A percentile compares a stretch with the other conserved stretches of the same genome.
Conservation (phyloP, 2,329 filamentous ascomycete genomes). For the Phaeosphaeria sp. region DNA sequence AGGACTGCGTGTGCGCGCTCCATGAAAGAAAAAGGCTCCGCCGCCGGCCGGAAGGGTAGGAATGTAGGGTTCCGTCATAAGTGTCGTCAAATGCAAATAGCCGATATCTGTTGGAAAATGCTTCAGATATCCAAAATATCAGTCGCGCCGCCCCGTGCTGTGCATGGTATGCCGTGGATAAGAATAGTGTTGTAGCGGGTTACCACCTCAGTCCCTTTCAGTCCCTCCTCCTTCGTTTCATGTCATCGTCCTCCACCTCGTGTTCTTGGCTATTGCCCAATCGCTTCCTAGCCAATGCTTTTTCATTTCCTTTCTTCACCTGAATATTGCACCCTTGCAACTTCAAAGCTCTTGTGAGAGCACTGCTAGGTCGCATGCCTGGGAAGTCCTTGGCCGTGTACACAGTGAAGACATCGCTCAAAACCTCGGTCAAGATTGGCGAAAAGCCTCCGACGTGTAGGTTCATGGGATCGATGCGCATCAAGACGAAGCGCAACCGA, state of each 20-base stretch:
- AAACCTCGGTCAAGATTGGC: constrained; percentile 58
- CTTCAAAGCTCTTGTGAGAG: constrained; percentile 75
- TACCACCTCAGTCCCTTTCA: constrained; percentile 40
- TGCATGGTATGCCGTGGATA: constrained; percentile 7
- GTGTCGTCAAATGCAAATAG: constrained; percentile 42
- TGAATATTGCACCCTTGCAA: constrained; percentile 83
- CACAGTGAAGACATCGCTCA: constrained; percentile 77
- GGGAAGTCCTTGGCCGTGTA: constrained; percentile 87
- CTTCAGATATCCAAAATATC: constrained; percentile 39
- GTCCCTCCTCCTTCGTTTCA: constrained; percentile 47
- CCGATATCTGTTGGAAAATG: constrained; percentile 38
- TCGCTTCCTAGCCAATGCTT: constrained; percentile 54
- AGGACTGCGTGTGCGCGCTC: constrained; percentile 5
- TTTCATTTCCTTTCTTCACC: constrained; percentile 84
- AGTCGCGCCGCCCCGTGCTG: constrained; percentile 34
- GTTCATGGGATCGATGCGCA: constrained; percentile 70
- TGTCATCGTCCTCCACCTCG: constrained; percentile 45
- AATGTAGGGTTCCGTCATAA: constrained; percentile 32
- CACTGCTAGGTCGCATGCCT: constrained; percentile 80
- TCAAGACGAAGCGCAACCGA: constrained; percentile 74
- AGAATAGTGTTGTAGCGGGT: not conserved
- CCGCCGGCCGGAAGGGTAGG: constrained; percentile 15
- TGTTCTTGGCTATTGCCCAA: constrained; percentile 49
- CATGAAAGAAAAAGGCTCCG: constrained; percentile 9
- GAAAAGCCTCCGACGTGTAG: constrained; percentile 61